phyloP scores from a whole-genome alignment of 768 basidiomycete species.

The Suillus americanus region DNA sequence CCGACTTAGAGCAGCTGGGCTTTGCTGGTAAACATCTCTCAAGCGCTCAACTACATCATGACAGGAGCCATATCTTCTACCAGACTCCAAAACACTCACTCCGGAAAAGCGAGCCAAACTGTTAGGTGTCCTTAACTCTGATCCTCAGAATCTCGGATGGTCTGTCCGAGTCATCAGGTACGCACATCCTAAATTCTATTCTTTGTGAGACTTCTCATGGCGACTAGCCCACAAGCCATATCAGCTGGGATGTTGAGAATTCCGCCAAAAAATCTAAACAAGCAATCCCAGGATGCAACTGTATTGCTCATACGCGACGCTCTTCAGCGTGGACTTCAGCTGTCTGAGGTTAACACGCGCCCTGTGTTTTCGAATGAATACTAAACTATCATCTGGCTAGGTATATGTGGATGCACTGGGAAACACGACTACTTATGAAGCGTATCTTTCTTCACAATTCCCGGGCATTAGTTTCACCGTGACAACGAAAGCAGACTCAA shows the following conservation, averaged over 20 bases:
- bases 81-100: conserved; percentile 92
- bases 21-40: conserved; percentile 71
- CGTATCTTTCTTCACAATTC: conserved; percentile 77
- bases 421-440: conserved; percentile 80
- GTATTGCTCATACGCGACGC: conserved; percentile 84
- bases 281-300: conserved; percentile 87
- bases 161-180: conserved; percentile 78
- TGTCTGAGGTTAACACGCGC: conserved; percentile 64
- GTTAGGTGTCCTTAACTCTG: conserved; percentile 64
- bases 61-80: not conserved
- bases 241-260: conserved; percentile 87
- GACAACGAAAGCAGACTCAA: conserved; percentile 89
- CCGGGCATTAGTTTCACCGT: conserved; percentile 88
- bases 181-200: conserved; percentile 4
- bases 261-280: conserved; percentile 84
- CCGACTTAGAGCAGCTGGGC: conserved; percentile 73
- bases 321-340: conserved; percentile 72
- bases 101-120: conserved; percentile 65
- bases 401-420: conserved; percentile 96
- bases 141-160: conserved; percentile 75
- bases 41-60: not conserved
- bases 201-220: not conserved
- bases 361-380: not conserved
- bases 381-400: conserved; percentile 36
- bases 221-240: conserved; percentile 81